Conservation (phyloP, 2,329 filamentous ascomycete genomes). For the Ilyonectria sp. region DNA sequence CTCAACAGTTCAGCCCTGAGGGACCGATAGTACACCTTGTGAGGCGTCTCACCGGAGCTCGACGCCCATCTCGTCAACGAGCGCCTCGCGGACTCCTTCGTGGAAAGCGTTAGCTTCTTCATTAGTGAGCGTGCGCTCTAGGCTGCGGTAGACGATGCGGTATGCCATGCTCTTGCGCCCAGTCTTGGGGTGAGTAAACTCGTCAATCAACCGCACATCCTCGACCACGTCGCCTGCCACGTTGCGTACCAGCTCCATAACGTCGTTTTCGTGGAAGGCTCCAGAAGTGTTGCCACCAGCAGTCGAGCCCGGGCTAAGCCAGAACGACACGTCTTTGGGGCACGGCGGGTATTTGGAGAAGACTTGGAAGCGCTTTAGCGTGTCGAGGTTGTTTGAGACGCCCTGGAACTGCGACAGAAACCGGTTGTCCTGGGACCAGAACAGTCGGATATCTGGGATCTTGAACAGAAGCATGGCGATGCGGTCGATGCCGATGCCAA, state of each 20-base stretch:
- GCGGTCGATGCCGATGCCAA: slow-evolving; percentile 92
- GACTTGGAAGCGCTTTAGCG: slow-evolving; percentile 78
- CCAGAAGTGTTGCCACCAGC: slow-evolving; percentile 64
- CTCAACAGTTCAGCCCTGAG: neutral
- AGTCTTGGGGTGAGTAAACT: slow-evolving; percentile 91
- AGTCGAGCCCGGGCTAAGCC: slow-evolving; percentile 71
- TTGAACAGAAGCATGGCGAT: slow-evolving; percentile 98
- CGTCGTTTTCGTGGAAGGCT: slow-evolving; percentile 91
- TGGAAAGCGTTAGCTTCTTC: slow-evolving; percentile 85
- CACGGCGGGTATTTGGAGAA: slow-evolving; percentile 95
- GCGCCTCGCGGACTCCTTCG: slow-evolving; percentile 72
- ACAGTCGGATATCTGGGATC: slow-evolving; percentile 95
- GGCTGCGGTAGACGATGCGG: slow-evolving; percentile 91
- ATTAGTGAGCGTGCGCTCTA: slow-evolving; percentile 92
- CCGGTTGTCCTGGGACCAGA: slow-evolving; percentile 90
- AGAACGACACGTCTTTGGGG: slow-evolving; percentile 95
- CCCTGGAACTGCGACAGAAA: slow-evolving; percentile 90
- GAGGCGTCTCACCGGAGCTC: slow-evolving; percentile 63
- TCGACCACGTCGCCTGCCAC: slow-evolving; percentile 88
- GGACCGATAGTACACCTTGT: neutral
- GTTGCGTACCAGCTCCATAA: slow-evolving; percentile 94
- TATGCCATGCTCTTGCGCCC: slow-evolving; percentile 90
- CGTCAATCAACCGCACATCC: slow-evolving; percentile 87
- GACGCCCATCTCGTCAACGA: slow-evolving; percentile 82
- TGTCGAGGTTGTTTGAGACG: slow-evolving; percentile 65